A percentile compares a stretch with the other conserved stretches of the same genome.
phyloP scores from a whole-genome alignment of 306 rosid species.

The Arachis hypogaea region DNA sequence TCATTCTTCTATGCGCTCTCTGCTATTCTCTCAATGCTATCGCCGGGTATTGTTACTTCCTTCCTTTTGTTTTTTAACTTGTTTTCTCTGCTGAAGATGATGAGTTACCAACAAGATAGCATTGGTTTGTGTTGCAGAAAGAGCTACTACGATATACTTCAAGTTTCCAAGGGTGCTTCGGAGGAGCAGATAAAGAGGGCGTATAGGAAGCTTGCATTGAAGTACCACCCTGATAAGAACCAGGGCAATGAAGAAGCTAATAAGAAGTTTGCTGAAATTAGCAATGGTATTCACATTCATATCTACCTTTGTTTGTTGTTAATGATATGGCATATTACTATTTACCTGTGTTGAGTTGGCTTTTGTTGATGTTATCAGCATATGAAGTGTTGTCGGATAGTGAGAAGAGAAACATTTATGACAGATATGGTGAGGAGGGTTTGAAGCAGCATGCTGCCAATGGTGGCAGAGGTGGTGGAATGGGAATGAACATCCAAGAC shows the following conservation, averaged over 20 bases:
- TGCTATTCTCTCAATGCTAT: constrained; percentile 67
- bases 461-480: constrained; percentile 91
- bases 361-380: constrained; percentile 52
- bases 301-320: neutral
- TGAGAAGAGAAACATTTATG: constrained; percentile 86
- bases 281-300: constrained; percentile 58
- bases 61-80: neutral
- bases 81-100: neutral
- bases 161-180: constrained; percentile 81
- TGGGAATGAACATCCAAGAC: constrained; percentile 91
- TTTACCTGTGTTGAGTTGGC: neutral
- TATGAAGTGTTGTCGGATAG: constrained; percentile 87
- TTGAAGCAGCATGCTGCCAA: constrained; percentile 95
- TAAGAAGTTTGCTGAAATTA: constrained; percentile 83
- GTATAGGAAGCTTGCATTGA: constrained; percentile 91
- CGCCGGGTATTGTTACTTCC: constrained; percentile 59
- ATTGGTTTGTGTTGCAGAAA: constrained; percentile 49
- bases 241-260: constrained; percentile 94
- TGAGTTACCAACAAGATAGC: neutral
- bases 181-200: constrained; percentile 98
- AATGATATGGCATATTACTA: neutral
- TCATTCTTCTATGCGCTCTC: constrained; percentile 59
- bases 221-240: constrained; percentile 98
- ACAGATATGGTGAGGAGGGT: constrained; percentile 92
- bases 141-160: constrained; percentile 85